Conservation (phyloP, 179 eudicot genomes). For the Corrigiola litoralis region DNA sequence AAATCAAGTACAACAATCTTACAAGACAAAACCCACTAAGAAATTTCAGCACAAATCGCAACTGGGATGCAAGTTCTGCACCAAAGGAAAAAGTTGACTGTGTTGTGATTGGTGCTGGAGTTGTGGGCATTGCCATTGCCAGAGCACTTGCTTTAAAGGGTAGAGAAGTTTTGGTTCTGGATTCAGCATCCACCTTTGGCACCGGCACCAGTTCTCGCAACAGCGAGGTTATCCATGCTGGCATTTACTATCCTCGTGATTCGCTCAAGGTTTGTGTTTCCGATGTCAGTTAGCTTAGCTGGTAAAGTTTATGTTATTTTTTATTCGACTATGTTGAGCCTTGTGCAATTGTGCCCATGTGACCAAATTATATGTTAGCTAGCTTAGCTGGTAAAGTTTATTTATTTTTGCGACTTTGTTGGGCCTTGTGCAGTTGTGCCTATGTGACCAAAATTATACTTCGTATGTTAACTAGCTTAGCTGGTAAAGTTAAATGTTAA, state of each 20-base stretch:
- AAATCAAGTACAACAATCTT: not conserved
- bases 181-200: slow-evolving; percentile 74
- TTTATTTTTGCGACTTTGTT: too few relatives aligned
- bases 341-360: not conserved
- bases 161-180: slow-evolving; percentile 65
- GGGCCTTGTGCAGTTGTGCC: too few relatives aligned
- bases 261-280: slow-evolving; percentile 93
- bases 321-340: not conserved
- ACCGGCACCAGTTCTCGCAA: slow-evolving; percentile 84
- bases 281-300: not conserved
- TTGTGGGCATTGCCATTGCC: slow-evolving; percentile 81
- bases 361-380: not conserved
- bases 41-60: slow-evolving; percentile 3
- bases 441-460: too few relatives aligned
- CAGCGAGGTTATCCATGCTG: slow-evolving; percentile 92
- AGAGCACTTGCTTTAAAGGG: slow-evolving; percentile 54
- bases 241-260: slow-evolving; percentile 69
- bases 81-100: slow-evolving; percentile 74
- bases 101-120: slow-evolving; percentile 88
- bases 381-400: not conserved
- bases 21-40: slow-evolving; percentile 12
- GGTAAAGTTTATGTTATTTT: not conserved
- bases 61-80: slow-evolving; percentile 20
- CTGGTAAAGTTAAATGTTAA: not conserved
- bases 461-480: not conserved